Conservation (phyloP, 495 filamentous ascomycete species). For the Penicillium arizonense region DNA sequence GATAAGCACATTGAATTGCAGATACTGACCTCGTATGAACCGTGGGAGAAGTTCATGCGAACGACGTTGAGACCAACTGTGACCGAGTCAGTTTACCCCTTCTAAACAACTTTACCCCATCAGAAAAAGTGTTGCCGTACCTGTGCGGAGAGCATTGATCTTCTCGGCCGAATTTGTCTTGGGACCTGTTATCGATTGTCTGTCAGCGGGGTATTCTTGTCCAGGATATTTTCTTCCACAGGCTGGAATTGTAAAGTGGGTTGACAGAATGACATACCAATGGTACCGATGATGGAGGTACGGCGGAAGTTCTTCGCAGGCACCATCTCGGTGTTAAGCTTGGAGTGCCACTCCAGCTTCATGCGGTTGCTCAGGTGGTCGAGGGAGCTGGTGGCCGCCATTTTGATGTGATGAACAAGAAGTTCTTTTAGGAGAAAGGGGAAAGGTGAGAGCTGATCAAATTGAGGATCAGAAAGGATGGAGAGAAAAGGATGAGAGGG, state of each 20-base stretch:
- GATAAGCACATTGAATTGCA: conserved; percentile 10
- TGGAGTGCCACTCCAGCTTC: conserved; percentile 89
- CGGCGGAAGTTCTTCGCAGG: conserved; percentile 86
- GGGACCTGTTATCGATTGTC: conserved; percentile 53
- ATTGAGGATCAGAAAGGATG: conserved; percentile 12
- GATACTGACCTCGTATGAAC: conserved; percentile 74
- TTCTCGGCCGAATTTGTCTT: conserved; percentile 98
- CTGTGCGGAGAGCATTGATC: conserved; percentile 85
- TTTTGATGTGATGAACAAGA: conserved; percentile 31
- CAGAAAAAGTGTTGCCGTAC: conserved; percentile 30
- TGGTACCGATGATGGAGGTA: conserved; percentile 98
- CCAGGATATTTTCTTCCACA: background rate
- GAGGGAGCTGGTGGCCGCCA: conserved; percentile 58
- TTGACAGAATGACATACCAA: conserved; percentile 57
- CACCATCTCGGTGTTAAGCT: conserved; percentile 74
- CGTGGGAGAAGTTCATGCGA: conserved; percentile 99
- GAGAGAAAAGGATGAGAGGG: conserved; percentile 15
- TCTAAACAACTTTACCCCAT: background rate
- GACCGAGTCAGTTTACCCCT: conserved; percentile 12
- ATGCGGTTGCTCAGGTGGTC: conserved; percentile 80
- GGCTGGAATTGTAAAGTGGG: background rate
- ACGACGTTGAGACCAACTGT: conserved; percentile 91
- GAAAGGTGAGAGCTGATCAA: conserved; percentile 11
- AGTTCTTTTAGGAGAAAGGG: conserved; percentile 8
- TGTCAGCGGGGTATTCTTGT: conserved; percentile 12